Base-by-base conservation (phyloP, 768 basidiomycete species). In the Termitomyces sp. region DNA sequence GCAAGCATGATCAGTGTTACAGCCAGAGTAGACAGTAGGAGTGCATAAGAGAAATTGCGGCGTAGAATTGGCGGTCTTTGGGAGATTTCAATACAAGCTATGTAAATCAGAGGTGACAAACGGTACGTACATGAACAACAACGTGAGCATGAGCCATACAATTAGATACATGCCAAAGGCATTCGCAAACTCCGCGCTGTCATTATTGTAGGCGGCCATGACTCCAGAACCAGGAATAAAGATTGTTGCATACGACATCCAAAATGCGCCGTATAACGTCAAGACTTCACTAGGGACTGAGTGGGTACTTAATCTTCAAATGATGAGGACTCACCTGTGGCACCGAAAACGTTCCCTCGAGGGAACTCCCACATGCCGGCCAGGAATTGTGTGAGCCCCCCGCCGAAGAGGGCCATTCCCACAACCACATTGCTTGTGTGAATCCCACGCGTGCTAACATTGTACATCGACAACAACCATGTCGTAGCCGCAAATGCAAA, bases 361-460 rank as follows among this genome's bases (percentile, higher is more conserved):
- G 80, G 76, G 60, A 83, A 80, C 67, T 84, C 82, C 89, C 88
- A 91, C 84, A 91, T 90, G 46, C 92, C 92, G 3, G 89, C 90
- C 28, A 92, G 65, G 60, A 93, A 75, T 65, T 94, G 92, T 10
- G 76, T 79, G n/a, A 92, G 82, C 48, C 92, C 92, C 28, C 92
- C 90, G 48, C 79, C 65, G 54, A 83, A 87, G 59, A 89, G 65
- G 5, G 87, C 85, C 88, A 92, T 89, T 32, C 90, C 92, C 46
- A 90, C 76, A 53, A 90, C 78, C 32, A 83, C 79, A 56, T 90
- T 88, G 44, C 86, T 79, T 1, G 67, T 69, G 24, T 69, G 57
- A 46, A 89, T 70, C 1, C 72, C 69, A 18, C 83, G 79, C 0
- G 80, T 76, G 24, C 76, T 70, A 10, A 82, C 76, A 64, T 87